Conservation (phyloP, 2,329 filamentous ascomycete genomes). For the Graphiopsis chlorocephala region DNA sequence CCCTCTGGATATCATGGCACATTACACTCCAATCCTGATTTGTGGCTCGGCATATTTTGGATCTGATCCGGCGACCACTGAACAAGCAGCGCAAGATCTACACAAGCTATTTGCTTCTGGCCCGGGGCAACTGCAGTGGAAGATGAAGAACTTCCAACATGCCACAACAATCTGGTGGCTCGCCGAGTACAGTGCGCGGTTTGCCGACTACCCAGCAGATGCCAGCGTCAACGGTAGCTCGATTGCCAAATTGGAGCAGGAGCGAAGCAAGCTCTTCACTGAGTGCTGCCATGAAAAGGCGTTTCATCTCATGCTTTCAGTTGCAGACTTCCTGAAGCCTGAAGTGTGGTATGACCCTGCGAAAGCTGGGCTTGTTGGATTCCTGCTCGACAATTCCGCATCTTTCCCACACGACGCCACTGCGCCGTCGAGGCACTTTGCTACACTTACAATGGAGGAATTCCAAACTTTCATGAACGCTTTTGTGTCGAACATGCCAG, state of each 20-base stretch:
- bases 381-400: conserved; percentile 77
- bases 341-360: conserved; percentile 86
- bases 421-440: conserved; percentile 70
- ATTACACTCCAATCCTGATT: conserved; percentile 77
- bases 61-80: conserved; percentile 68
- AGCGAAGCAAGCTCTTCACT: conserved; percentile 70
- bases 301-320: conserved; percentile 84
- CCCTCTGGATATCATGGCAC: conserved; percentile 72
- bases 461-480: conserved; percentile 85
- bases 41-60: conserved; percentile 75
- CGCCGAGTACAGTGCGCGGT: conserved; percentile 88
- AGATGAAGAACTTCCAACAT: conserved; percentile 71
- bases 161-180: conserved; percentile 83
- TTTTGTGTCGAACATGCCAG: conserved; percentile 92
- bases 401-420: conserved; percentile 63
- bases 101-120: conserved; percentile 66
- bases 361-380: conserved; percentile 75
- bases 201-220: conserved; percentile 19
- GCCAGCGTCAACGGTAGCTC: conserved; percentile 3
- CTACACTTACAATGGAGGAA: conserved; percentile 70
- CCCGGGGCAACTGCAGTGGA: conserved; percentile 68
- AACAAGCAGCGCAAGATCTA: conserved; percentile 67
- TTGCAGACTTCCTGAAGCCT: conserved; percentile 76
- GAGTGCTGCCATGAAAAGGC: conserved; percentile 76
- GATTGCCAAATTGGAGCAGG: conserved; percentile 49